These are phyloP conservation scores for Phytophthora tubulina DNA, from an alignment of 352 stramenopile species.

Conservation along the genomic window DNA sequence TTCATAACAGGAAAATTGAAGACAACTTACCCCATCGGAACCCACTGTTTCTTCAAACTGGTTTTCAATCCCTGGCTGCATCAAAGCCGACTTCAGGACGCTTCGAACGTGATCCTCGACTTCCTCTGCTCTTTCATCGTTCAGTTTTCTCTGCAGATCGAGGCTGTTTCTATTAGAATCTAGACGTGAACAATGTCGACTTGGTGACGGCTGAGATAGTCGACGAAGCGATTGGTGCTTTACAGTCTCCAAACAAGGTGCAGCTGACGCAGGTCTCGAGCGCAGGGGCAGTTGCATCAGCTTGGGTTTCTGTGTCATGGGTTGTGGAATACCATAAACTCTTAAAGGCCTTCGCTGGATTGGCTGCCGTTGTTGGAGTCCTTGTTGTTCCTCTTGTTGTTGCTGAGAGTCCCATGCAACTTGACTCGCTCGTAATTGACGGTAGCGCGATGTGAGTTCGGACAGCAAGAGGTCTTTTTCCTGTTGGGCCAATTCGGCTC, in stretches of 20 bases:
- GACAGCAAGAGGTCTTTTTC: constrained; percentile 71
- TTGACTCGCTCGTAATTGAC: constrained; percentile 40
- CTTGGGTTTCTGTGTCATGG: constrained; percentile 50
- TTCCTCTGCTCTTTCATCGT: constrained; percentile 27
- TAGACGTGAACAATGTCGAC: constrained; percentile 29
- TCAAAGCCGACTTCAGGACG: constrained; percentile 59
- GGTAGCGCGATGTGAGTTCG: constrained; percentile 61
- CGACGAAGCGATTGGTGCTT: constrained; percentile 8
- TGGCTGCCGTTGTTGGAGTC: constrained; percentile 5
- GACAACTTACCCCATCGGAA: constrained; percentile 56
- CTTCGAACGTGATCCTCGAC: constrained; percentile 66
- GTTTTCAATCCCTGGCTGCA: constrained; percentile 53
- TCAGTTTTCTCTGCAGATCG: constrained; percentile 11
- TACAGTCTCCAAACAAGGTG: constrained; percentile 28
- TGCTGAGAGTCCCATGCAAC: constrained; percentile 18
- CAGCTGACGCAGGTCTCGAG: constrained; percentile 34
- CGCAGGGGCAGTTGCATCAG: constrained; percentile 29
- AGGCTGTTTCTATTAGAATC: not conserved
- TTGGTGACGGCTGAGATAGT: constrained; percentile 33
- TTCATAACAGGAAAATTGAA: constrained; percentile 1
- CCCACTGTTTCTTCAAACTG: constrained; percentile 65
- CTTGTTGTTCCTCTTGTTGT: constrained; percentile 6
- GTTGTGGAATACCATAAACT: constrained; percentile 63
- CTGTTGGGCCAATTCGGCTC: constrained; percentile 51
- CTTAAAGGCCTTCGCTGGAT: constrained; percentile 47